These are phyloP conservation scores for Pythium diclinum DNA, from an alignment of 352 stramenopile genomes.

Conservation along the genomic window DNA sequence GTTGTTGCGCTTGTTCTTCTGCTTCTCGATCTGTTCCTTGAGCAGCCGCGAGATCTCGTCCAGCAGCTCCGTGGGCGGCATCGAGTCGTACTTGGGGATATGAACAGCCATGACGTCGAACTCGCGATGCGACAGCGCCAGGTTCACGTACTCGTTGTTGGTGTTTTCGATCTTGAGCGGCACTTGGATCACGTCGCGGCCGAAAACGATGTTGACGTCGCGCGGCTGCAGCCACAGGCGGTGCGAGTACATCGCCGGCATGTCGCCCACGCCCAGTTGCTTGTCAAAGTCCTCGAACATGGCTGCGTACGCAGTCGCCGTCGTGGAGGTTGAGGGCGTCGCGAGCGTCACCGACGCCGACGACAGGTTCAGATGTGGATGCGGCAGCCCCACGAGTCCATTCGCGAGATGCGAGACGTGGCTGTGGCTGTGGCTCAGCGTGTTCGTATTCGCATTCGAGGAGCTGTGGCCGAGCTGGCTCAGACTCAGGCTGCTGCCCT, in stretches of 20 bases:
- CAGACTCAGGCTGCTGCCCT: conserved; percentile 14
- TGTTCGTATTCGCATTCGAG: background rate
- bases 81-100: conserved; percentile 62
- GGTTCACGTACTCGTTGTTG: conserved; percentile 55
- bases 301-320: conserved; percentile 9
- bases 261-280: background rate
- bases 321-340: background rate
- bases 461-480: conserved; percentile 10
- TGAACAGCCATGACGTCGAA: conserved; percentile 77
- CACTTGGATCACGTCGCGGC: conserved; percentile 74
- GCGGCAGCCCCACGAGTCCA: conserved; percentile 3
- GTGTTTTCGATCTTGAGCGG: conserved; percentile 44
- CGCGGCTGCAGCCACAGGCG: conserved; percentile 22
- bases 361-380: conserved; percentile 18
- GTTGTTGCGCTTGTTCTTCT: conserved; percentile 30
- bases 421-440: background rate
- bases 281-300: conserved; percentile 20
- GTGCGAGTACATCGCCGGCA: conserved; percentile 19
- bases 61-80: conserved; percentile 50
- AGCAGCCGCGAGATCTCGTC: conserved; percentile 56
- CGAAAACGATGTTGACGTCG: conserved; percentile 50
- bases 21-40: conserved; percentile 43
- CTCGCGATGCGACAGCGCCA: conserved; percentile 74
- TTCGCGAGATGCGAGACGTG: background rate
- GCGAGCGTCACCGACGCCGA: background rate